Evolutionary conservation across 371 early-diverging fungal species (phyloP).

Genomic region (Cokeromyces recurvatus): DNA sequence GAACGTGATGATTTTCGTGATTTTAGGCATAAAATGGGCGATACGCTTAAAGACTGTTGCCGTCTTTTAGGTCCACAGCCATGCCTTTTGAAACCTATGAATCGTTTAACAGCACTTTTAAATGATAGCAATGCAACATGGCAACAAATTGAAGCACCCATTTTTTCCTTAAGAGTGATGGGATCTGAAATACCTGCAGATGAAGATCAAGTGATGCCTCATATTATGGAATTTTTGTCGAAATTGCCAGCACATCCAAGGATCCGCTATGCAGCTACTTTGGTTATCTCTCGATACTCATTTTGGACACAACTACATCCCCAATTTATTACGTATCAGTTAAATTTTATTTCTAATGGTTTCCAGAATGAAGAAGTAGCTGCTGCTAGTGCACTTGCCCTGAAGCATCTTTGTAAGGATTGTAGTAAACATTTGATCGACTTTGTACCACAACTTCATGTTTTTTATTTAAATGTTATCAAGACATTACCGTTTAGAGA

Average conservation of each 20-base stretch:
- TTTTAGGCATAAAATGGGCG: constrained; percentile 93
- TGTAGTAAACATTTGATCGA: constrained; percentile 73
- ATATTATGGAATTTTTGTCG: constrained; percentile 85
- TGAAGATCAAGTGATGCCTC: constrained; percentile 76
- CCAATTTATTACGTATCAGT: constrained; percentile 83
- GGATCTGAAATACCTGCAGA: constrained; percentile 71
- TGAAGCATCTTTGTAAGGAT: constrained; percentile 85
- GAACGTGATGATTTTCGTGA: constrained; percentile 93
- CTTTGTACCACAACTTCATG: constrained; percentile 70
- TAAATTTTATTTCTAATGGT: constrained; percentile 81
- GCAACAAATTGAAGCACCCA: constrained; percentile 93
- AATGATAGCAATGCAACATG: constrained; percentile 50
- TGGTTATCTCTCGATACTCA: constrained; percentile 94
- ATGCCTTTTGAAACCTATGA: constrained; percentile 71
- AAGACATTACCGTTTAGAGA: constrained; percentile 68
- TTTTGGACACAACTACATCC: constrained; percentile 90
- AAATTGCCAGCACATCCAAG: constrained; percentile 86
- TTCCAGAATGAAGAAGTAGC: constrained; percentile 83
- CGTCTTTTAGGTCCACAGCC: constrained; percentile 70
- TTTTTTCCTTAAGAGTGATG: constrained; percentile 91
- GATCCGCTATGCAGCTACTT: constrained; percentile 88
- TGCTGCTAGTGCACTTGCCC: constrained; percentile 84
- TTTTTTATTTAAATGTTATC: constrained; percentile 68
- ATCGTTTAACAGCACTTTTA: constrained; percentile 29
- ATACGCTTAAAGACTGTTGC: constrained; percentile 95